phyloP scores from a whole-genome alignment of 1,284 basidiomycete genomes.

The Ustilago curta region DNA sequence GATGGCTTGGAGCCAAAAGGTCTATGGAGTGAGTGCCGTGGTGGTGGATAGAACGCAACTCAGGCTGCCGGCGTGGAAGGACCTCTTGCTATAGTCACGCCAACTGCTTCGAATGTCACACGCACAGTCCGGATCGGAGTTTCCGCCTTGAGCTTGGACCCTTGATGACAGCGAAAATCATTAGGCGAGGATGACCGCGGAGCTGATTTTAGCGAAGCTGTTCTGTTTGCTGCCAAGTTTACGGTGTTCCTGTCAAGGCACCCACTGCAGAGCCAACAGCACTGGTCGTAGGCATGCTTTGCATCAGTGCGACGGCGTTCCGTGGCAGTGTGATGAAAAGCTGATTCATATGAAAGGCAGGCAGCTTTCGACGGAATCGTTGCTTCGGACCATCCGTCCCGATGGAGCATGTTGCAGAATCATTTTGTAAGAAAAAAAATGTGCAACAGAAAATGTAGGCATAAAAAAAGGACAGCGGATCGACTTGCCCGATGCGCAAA shows the following conservation, averaged over 20 bases:
- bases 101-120: background rate
- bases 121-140: conserved; percentile 3
- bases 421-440: background rate
- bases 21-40: background rate
- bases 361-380: too few species aligned
- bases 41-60: background rate
- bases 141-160: background rate
- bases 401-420: too few species aligned
- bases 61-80: background rate
- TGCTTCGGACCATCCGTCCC: too few species aligned
- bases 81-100: background rate
- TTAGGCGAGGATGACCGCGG: too few species aligned
- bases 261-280: too few species aligned
- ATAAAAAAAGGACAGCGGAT: background rate
- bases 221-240: too few species aligned
- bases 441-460: background rate
- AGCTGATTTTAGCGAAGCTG: too few species aligned
- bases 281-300: too few species aligned
- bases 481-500: background rate
- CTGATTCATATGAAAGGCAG: too few species aligned
- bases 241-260: too few species aligned
- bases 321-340: too few species aligned
- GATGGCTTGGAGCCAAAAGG: background rate
- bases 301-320: too few species aligned
- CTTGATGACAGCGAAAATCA: conserved; percentile 1